Evolutionary conservation across 106 monocot species (phyloP).

Genomic region (Allium sativum): DNA sequence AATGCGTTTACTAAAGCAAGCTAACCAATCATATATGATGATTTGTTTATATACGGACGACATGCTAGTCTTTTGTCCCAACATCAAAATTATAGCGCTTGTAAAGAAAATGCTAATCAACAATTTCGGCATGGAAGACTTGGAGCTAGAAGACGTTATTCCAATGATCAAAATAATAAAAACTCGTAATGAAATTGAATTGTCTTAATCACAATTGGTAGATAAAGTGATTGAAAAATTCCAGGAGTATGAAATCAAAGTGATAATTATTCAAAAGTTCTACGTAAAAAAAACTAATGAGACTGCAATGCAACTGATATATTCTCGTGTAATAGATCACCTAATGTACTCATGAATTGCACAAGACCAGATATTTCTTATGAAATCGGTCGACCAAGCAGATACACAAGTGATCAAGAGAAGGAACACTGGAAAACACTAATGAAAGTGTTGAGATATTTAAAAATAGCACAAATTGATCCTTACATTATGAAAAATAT

Average conservation of each 20-base stretch:
- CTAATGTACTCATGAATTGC: background rate
- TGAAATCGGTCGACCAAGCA: no score
- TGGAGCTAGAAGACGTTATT: background rate
- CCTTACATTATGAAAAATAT: no score
- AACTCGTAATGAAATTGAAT: background rate
- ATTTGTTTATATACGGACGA: conserved; percentile 5
- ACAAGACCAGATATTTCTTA: background rate
- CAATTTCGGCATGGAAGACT: background rate
- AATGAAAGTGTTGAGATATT: no score
- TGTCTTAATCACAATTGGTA: background rate
- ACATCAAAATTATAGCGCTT: background rate
- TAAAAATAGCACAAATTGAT: no score
- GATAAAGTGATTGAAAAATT: background rate
- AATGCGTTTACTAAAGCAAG: background rate
- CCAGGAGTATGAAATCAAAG: no score
- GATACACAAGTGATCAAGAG: no score
- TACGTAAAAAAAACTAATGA: no score
- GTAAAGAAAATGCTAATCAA: background rate
- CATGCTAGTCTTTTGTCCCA: background rate
- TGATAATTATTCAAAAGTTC: background rate
- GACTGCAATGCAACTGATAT: background rate
- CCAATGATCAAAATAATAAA: background rate
- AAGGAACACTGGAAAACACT: no score
- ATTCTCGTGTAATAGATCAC: background rate
- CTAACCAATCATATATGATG: no score